Evolutionary conservation across 768 basidiomycete genomes (phyloP).

Genomic region (Candolleomyces eurysporus): DNA sequence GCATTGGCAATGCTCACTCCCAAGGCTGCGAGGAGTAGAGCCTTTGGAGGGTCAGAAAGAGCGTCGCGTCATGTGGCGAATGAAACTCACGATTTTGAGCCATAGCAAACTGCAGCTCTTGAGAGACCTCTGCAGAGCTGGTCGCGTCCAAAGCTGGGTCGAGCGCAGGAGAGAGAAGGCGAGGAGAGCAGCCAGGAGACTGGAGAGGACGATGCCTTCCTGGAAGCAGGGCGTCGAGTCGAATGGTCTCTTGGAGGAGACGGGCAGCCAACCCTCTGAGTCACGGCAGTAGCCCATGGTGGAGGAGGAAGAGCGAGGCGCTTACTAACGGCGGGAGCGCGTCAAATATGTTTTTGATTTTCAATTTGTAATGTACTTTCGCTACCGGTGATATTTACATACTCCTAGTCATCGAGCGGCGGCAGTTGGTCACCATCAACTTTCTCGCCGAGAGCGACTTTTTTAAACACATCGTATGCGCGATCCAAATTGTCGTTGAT

Average conservation of each 20-base stretch:
- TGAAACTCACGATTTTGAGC: conserved; percentile 62
- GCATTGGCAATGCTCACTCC: conserved; percentile 44
- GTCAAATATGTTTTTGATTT: background rate
- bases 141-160: conserved; percentile 18
- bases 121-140: conserved; percentile 30
- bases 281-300: conserved; percentile 49
- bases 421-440: conserved; percentile 66
- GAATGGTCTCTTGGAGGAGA: conserved; percentile 61
- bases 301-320: conserved; percentile 1
- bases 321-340: background rate
- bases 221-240: conserved; percentile 84
- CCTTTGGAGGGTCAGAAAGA: conserved; percentile 30
- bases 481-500: conserved; percentile 88
- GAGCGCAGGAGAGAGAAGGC: conserved; percentile 39
- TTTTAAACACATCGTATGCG: conserved; percentile 76
- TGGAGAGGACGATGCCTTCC: conserved; percentile 62
- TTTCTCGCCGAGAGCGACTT: conserved; percentile 69
- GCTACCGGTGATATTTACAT: background rate
- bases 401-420: conserved; percentile 50
- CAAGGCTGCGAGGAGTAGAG: conserved; percentile 45
- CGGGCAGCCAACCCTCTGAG: conserved; percentile 61
- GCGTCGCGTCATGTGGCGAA: background rate
- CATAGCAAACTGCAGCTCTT: conserved; percentile 52
- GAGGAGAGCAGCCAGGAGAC: conserved; percentile 46
- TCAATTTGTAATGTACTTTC: background rate